phyloP scores from a whole-genome alignment of 495 filamentous ascomycete genomes.

The Neurospora hispaniola region DNA sequence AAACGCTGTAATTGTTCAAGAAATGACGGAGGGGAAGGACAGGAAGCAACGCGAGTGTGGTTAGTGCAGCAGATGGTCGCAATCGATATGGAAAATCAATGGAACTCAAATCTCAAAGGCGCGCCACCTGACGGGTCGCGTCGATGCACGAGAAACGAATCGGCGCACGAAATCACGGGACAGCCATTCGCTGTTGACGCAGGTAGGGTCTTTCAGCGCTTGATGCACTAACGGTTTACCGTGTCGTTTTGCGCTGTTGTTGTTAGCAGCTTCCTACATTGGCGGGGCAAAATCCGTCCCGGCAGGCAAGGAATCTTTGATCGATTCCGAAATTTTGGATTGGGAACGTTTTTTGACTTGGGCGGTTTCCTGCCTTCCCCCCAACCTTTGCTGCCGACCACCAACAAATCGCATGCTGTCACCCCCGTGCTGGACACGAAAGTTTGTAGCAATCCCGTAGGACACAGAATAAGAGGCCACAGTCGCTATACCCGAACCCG shows the following conservation, averaged over 20 bases:
- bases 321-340: background rate
- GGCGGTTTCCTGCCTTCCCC: background rate
- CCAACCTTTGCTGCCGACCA: background rate
- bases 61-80: background rate
- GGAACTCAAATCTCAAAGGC: background rate
- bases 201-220: background rate
- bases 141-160: background rate
- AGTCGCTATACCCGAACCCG: background rate
- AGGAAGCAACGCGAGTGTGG: background rate
- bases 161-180: background rate
- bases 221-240: background rate
- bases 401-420: background rate
- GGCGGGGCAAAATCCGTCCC: background rate
- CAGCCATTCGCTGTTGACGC: background rate
- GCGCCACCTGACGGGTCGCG: background rate
- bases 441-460: background rate
- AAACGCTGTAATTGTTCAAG: background rate
- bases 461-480: background rate
- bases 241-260: background rate
- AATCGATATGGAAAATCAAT: background rate
- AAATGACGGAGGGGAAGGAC: background rate
- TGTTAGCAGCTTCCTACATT: background rate
- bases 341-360: background rate
- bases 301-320: background rate
- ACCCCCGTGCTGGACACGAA: background rate